A percentile compares a stretch with the other conserved stretches of the same genome.
phyloP scores from a whole-genome alignment of 2,329 filamentous ascomycete species.

The Beauveria australis region DNA sequence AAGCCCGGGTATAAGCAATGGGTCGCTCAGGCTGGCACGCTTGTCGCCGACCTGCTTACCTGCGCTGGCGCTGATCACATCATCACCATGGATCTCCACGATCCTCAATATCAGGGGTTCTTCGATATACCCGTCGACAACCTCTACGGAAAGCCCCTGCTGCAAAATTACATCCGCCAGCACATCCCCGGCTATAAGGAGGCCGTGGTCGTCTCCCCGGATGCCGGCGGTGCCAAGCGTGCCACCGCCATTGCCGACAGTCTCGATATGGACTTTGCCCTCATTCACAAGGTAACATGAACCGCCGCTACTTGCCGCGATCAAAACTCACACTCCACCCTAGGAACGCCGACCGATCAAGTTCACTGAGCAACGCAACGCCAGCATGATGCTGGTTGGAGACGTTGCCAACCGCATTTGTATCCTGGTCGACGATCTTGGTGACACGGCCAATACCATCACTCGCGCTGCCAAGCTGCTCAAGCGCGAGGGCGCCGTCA shows the following conservation, averaged over 20 bases:
- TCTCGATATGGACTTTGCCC: slow-evolving; percentile 87
- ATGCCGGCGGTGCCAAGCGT: slow-evolving; percentile 92
- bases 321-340: slow-evolving; percentile 15
- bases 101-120: slow-evolving; percentile 96
- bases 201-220: slow-evolving; percentile 88
- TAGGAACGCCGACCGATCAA: slow-evolving; percentile 84
- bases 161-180: slow-evolving; percentile 65
- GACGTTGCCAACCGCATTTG: slow-evolving; percentile 73
- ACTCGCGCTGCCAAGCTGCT: slow-evolving; percentile 93
- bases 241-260: slow-evolving; percentile 92
- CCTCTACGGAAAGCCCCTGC: slow-evolving; percentile 73
- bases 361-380: slow-evolving; percentile 82
- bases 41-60: slow-evolving; percentile 88
- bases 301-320: slow-evolving; percentile 5
- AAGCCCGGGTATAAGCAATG: slow-evolving; percentile 96
- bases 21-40: slow-evolving; percentile 93
- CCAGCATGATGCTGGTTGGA: slow-evolving; percentile 92
- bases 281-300: slow-evolving; percentile 78
- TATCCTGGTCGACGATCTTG: slow-evolving; percentile 89
- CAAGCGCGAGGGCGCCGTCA: slow-evolving; percentile 88
- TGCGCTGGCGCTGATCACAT: slow-evolving; percentile 95
- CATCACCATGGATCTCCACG: slow-evolving; percentile 95
- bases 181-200: slow-evolving; percentile 78
- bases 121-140: slow-evolving; percentile 99
- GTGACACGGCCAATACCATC: slow-evolving; percentile 95